Base-by-base conservation (phyloP, 2,329 filamentous ascomycete genomes). In the Neophaeococcomyces aloes region DNA sequence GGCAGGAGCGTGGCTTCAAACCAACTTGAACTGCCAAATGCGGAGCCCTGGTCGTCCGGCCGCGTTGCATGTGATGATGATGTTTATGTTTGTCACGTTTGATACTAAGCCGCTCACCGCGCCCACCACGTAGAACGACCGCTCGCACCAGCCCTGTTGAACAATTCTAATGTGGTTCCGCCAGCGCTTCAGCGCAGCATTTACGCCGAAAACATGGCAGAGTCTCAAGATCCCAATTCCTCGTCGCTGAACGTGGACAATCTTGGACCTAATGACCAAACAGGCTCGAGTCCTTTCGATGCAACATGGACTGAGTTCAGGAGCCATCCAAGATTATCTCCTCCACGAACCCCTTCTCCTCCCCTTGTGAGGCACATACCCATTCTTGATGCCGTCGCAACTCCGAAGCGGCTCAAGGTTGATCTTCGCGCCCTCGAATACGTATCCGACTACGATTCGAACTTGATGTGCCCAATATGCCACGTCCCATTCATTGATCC, bases 391-490 rank as follows among this genome's bases (percentile, higher is more conserved):
- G 25, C 19, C n/a, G 14, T 23, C 2, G 6, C 37, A 7, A 13
- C 39, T 14, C 23, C 25, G 4, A 2, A 19, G n/a, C 17, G 33
- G 7, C 23, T 42, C 15, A 41, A 42, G 14, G 21, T 55, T 31
- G 77, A 81, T 56, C 59, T 79, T 38, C 69, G 74, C 43, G 58
- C 66, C 29, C 68, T 81, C 52, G 76, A 80, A 46, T 76, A 77
- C 61, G 67, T 76, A 45, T 62, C 66, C 39, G 57, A 61, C 21
- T 73, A 72, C 56, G 75, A 80, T 56, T 67, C 67, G 48, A 78
- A 80, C 55, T 66, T 81, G 39, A 72, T 77, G 64, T 81, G 77
- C 56, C 69, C 76, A 13, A 80, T 81, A 50, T 81, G 77, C 59
- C 75, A 76, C 55, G 75, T 72, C 48, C 74, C 77, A 6, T 78